These are phyloP conservation scores for Xylariaceae sp. DNA, from an alignment of 2,329 filamentous ascomycete genomes.

Conservation along the genomic window DNA sequence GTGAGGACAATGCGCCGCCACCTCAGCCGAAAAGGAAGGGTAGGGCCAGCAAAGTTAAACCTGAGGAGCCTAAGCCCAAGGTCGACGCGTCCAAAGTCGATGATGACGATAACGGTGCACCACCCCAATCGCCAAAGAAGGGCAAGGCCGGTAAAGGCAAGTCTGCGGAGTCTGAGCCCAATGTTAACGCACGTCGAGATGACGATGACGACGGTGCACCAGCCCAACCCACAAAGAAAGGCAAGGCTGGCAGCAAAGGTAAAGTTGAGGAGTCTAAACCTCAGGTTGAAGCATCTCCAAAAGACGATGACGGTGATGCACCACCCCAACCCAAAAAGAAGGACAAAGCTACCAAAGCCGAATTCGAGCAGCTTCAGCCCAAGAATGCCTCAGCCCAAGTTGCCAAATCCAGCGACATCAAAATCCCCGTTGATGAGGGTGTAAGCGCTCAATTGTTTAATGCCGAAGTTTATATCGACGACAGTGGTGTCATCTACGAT, in stretches of 20 bases:
- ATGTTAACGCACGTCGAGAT: slow-evolving; percentile 9
- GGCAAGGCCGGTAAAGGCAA: too few relatives aligned
- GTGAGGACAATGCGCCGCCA: background rate
- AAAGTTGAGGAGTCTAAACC: slow-evolving; percentile 13
- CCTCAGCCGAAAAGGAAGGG: background rate
- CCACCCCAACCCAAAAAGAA: background rate
- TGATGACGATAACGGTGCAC: too few relatives aligned
- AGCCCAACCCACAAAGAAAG: slow-evolving; percentile 31
- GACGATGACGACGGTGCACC: slow-evolving; percentile 24
- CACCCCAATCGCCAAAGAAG: too few relatives aligned
- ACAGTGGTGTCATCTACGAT: slow-evolving; percentile 66
- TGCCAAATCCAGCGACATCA: slow-evolving; percentile 42
- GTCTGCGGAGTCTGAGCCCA: too few relatives aligned
- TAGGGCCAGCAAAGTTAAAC: background rate
- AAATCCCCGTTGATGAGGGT: slow-evolving; percentile 50
- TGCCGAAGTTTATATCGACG: slow-evolving; percentile 61
- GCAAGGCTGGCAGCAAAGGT: slow-evolving; percentile 30
- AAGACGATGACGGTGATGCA: background rate
- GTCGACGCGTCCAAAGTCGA: too few relatives aligned
- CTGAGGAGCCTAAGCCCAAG: too few relatives aligned
- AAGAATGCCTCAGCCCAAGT: slow-evolving; percentile 41
- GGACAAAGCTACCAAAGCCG: slow-evolving; percentile 6
- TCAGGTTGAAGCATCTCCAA: slow-evolving; percentile 28
- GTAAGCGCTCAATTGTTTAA: slow-evolving; percentile 33
- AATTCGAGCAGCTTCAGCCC: slow-evolving; percentile 12